phyloP scores from a whole-genome alignment of 306 rosid genomes.

The Morella rubra region DNA sequence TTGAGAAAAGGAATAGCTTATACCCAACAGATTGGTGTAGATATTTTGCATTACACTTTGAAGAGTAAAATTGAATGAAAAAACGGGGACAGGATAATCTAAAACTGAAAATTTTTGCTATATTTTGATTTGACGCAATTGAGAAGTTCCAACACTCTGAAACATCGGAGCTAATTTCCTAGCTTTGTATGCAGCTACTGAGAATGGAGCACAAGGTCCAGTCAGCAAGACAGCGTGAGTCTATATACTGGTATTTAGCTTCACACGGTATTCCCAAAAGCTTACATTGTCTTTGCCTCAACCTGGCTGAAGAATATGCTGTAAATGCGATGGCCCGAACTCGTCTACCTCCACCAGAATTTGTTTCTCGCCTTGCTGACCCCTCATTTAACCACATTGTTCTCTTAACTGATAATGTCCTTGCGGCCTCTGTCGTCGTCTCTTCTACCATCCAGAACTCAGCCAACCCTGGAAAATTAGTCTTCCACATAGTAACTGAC shows the following conservation, averaged over 20 bases:
- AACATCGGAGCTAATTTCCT: conserved; percentile 25
- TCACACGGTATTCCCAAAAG: conserved; percentile 83
- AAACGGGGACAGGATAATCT: not conserved
- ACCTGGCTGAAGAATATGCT: conserved; percentile 83
- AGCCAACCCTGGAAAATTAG: conserved; percentile 62
- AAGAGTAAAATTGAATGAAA: not conserved
- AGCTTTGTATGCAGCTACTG: conserved; percentile 50
- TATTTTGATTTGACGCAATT: not conserved
- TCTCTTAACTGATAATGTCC: conserved; percentile 82
- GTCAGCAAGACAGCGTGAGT: conserved; percentile 66
- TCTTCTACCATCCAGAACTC: conserved; percentile 68
- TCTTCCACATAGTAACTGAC: conserved; percentile 84
- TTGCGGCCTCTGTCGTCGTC: conserved; percentile 88
- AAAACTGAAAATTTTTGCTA: not conserved
- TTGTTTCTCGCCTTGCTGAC: conserved; percentile 64
- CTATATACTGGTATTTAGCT: conserved; percentile 86
- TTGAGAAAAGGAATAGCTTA: not conserved
- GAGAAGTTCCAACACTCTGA: conserved; percentile 7
- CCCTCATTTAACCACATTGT: conserved; percentile 67
- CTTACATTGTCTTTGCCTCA: conserved; percentile 79
- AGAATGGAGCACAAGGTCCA: conserved; percentile 80
- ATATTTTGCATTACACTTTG: not conserved
- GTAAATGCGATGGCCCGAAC: conserved; percentile 79
- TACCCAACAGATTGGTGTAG: not conserved
- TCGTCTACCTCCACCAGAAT: conserved; percentile 81